phyloP scores from a whole-genome alignment of 2,329 filamentous ascomycete genomes.

The Penicillium griseofulvum region DNA sequence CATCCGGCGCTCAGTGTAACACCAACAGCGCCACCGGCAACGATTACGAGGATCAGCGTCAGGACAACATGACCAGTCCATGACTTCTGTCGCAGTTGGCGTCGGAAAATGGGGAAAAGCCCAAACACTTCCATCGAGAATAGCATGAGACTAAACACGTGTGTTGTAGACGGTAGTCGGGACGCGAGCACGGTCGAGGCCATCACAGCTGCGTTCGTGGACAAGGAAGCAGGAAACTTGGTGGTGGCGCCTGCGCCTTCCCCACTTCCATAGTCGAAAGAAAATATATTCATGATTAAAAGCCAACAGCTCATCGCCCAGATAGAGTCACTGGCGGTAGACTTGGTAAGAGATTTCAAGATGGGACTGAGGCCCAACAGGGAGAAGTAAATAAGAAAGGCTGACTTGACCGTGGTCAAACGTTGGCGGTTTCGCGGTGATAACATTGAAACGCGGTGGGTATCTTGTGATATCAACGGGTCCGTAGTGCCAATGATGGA shows the following conservation, averaged over 20 bases:
- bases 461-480: constrained; percentile 22
- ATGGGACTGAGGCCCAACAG: constrained; percentile 91
- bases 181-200: constrained; percentile 91
- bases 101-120: constrained; percentile 93
- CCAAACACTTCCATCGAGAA: constrained; percentile 98
- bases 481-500: constrained; percentile 24
- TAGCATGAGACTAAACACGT: constrained; percentile 91
- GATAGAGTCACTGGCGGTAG: constrained; percentile 89
- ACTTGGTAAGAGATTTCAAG: constrained; percentile 90
- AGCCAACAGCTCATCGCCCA: constrained; percentile 96
- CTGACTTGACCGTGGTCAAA: constrained; percentile 84
- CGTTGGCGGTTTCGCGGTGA: constrained; percentile 60
- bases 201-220: constrained; percentile 95
- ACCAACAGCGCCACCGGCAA: constrained; percentile 75
- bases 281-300: constrained; percentile 92
- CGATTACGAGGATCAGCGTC: constrained; percentile 72
- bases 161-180: constrained; percentile 80
- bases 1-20: constrained; percentile 56
- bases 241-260: constrained; percentile 44
- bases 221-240: constrained; percentile 63
- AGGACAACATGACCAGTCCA: constrained; percentile 77
- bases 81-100: constrained; percentile 76
- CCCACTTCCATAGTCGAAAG: constrained; percentile 86
- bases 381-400: constrained; percentile 87
- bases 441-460: constrained; percentile 34